These are phyloP conservation scores for Helicostylum pulchrum DNA, from an alignment of 192 early-diverging fungal species.

Conservation along the genomic window DNA sequence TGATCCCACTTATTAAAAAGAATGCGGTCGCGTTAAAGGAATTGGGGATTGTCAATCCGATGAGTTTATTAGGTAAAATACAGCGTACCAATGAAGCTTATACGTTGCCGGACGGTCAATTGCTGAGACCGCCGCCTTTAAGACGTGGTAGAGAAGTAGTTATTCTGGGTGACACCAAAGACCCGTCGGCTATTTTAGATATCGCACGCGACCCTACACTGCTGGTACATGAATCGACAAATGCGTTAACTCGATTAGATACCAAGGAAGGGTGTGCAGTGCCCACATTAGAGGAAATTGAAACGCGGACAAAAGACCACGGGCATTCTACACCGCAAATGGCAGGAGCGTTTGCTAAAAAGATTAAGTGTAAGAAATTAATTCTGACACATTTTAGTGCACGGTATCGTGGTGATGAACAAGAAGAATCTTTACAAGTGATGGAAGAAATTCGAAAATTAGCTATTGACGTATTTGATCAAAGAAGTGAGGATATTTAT, in stretches of 20 bases:
- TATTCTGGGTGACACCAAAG: constrained; percentile 56
- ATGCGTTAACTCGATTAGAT: constrained; percentile 45
- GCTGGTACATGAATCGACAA: constrained; percentile 58
- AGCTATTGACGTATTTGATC: constrained; percentile 43
- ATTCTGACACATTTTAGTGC: constrained; percentile 55
- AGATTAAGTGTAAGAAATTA: constrained; percentile 36
- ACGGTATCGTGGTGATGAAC: constrained; percentile 49
- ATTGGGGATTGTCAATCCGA: constrained; percentile 42
- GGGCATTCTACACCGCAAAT: constrained; percentile 60
- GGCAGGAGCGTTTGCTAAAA: constrained; percentile 46
- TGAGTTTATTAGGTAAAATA: constrained; percentile 43
- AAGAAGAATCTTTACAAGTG: constrained; percentile 33
- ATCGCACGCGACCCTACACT: constrained; percentile 20
- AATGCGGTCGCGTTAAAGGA: constrained; percentile 37
- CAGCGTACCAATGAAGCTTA: constrained; percentile 38
- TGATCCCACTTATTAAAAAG: constrained; percentile 37
- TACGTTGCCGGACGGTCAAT: constrained; percentile 44
- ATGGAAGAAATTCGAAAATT: constrained; percentile 53
- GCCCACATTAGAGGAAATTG: constrained; percentile 34
- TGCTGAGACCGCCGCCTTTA: constrained; percentile 27
- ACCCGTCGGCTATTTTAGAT: constrained; percentile 33
- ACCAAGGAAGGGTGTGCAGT: neutral
- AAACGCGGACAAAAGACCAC: constrained; percentile 35
- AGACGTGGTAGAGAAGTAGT: constrained; percentile 42
- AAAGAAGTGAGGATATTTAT: constrained; percentile 26